A percentile compares a stretch with the other conserved stretches of the same genome.
Evolutionary conservation across 176 grass and related monocot species (phyloP).

Genomic region (Melocanna baccifera): DNA sequence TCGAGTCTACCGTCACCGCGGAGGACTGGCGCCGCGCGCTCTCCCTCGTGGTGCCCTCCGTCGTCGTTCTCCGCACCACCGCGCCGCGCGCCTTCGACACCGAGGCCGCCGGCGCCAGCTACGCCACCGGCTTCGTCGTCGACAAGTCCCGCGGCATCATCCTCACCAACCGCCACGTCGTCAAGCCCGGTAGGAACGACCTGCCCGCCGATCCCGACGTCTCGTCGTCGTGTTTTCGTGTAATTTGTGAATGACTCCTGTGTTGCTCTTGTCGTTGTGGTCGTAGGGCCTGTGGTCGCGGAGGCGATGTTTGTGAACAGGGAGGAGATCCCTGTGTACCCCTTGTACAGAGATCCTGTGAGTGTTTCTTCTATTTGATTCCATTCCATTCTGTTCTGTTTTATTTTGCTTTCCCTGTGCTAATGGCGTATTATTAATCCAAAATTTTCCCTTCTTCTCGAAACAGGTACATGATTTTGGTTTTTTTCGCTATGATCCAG

Average conservation of each 20-base stretch:
- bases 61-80: conserved; percentile 92
- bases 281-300: conserved; percentile 79
- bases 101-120: conserved; percentile 86
- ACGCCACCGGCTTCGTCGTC: conserved; percentile 97
- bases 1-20: conserved; percentile 73
- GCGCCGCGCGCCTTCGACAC: conserved; percentile 92
- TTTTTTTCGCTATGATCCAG: conserved; percentile 94
- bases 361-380: conserved; percentile 34
- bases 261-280: background rate
- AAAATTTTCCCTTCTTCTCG: conserved; percentile 5
- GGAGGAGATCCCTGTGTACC: conserved; percentile 89
- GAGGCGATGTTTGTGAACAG: conserved; percentile 98
- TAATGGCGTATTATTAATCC: conserved; percentile 25
- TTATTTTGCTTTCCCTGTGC: background rate
- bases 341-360: conserved; percentile 93
- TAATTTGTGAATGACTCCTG: background rate
- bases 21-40: conserved; percentile 94
- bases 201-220: background rate
- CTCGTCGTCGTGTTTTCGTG: background rate
- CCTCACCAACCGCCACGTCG: conserved; percentile 97
- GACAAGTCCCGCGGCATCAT: conserved; percentile 88
- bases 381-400: conserved; percentile 2
- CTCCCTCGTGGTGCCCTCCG: conserved; percentile 75
- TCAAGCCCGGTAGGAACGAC: conserved; percentile 64
- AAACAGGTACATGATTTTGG: conserved; percentile 99